Conservation (phyloP, 73 alveolate species). For the Durusdinium trenchii region DNA sequence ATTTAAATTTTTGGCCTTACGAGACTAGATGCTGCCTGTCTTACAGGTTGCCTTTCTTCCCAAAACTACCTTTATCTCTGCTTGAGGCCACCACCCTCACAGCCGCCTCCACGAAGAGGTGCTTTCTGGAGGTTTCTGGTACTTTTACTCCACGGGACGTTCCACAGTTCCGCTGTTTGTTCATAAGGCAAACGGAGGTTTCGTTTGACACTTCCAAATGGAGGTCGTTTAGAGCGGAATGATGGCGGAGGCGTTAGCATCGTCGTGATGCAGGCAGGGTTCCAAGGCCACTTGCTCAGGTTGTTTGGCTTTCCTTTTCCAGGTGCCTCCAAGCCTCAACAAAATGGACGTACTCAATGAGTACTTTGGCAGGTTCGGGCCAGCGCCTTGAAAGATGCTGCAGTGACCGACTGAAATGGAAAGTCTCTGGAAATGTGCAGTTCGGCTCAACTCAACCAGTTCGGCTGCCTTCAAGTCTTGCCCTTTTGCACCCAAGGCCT, state of each 20-base stretch:
- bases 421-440: too few species aligned
- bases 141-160: too few species aligned
- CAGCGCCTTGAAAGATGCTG: not conserved
- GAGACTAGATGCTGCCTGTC: too few species aligned
- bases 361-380: conserved; percentile 92
- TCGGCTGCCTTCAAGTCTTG: not conserved
- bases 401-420: not conserved
- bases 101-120: conserved; percentile 84
- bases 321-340: conserved; percentile 91
- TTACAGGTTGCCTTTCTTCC: too few species aligned
- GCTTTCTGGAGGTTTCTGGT: not conserved
- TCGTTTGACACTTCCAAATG: too few species aligned
- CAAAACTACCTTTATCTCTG: too few species aligned
- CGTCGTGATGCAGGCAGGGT: conserved; percentile 85
- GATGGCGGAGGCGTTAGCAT: conserved; percentile 84
- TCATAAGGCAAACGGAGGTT: too few species aligned
- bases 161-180: too few species aligned
- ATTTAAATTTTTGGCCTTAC: too few species aligned
- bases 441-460: too few species aligned
- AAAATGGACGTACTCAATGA: conserved; percentile 91
- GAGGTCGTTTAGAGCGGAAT: conserved; percentile 78
- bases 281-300: not conserved
- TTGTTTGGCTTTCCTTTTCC: not conserved
- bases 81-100: conserved; percentile 90
- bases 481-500: conserved; percentile 14